phyloP scores from a whole-genome alignment of 306 rosid genomes.

The Glycine latifolia region DNA sequence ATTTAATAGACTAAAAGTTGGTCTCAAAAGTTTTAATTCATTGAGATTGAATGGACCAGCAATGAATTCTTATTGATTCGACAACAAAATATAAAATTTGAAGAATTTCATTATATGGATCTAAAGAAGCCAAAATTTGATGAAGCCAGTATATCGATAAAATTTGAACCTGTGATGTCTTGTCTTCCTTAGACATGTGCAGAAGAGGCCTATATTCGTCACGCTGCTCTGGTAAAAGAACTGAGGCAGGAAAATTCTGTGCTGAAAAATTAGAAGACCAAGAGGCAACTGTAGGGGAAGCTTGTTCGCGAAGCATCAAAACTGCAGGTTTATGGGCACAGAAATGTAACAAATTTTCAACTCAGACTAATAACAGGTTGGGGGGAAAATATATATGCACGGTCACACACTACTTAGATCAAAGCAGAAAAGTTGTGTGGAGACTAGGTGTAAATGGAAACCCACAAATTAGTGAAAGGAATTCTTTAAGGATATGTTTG shows the following conservation, averaged over 20 bases:
- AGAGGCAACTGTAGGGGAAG: conserved; percentile 57
- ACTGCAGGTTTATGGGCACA: conserved; percentile 56
- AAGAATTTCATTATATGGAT: conserved; percentile 13
- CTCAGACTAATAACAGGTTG: background rate
- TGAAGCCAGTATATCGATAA: conserved; percentile 15
- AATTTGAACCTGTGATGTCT: conserved; percentile 67
- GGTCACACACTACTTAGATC: background rate
- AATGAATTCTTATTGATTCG: conserved; percentile 18
- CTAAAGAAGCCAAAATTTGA: conserved; percentile 24
- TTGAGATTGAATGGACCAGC: conserved; percentile 8
- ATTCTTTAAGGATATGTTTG: conserved; percentile 19
- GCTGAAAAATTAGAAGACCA: conserved; percentile 58
- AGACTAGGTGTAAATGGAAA: conserved; percentile 11
- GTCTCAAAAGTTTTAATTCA: background rate
- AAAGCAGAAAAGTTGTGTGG: background rate
- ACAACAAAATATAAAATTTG: no score
- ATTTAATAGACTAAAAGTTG: conserved; percentile 15
- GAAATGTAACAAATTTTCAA: conserved; percentile 28
- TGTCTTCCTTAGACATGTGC: conserved; percentile 68
- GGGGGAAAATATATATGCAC: background rate
- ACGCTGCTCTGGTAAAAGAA: conserved; percentile 81
- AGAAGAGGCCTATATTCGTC: conserved; percentile 69
- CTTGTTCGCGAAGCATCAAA: conserved; percentile 67
- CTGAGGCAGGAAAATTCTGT: conserved; percentile 71
- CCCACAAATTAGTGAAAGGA: background rate